These are phyloP conservation scores for Euphorbia schlechtendalii DNA, from an alignment of 441 rosid species.

Conservation along the genomic window DNA sequence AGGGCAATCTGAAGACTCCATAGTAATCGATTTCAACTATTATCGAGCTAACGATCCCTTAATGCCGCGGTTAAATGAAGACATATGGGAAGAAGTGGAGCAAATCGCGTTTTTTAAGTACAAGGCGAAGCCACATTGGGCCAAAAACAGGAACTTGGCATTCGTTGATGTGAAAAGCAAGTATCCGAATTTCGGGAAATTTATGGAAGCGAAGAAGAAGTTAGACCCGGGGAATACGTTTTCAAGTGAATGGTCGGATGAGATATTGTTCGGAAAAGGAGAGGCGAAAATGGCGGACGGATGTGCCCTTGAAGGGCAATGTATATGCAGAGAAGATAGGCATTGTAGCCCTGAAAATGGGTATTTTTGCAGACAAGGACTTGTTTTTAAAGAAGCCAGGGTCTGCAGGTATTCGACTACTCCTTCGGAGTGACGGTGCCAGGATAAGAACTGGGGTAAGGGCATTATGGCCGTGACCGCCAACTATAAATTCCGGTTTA, in stretches of 20 bases:
- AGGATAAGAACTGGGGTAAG: no score
- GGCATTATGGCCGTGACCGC: no score
- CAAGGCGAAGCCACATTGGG: conserved; percentile 83
- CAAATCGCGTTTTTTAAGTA: conserved; percentile 73
- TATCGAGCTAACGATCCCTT: conserved; percentile 51
- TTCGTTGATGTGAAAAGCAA: conserved; percentile 45
- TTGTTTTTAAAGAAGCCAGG: conserved; percentile 60
- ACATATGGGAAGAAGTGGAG: conserved; percentile 82
- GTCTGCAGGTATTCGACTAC: conserved; percentile 48
- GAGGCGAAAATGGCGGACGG: conserved; percentile 42
- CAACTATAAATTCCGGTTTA: no score
- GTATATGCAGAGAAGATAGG: conserved; percentile 68
- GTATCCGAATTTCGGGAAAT: conserved; percentile 39
- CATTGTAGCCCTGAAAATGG: conserved; percentile 64
- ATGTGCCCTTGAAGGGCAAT: conserved; percentile 80
- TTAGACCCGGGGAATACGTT: conserved; percentile 58
- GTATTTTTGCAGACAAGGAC: conserved; percentile 56
- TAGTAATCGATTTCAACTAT: conserved; percentile 74
- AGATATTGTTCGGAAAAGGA: conserved; percentile 43
- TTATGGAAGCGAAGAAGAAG: conserved; percentile 47
- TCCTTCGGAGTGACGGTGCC: no score
- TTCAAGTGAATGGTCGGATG: conserved; percentile 71
- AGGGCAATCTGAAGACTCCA: conserved; percentile 74
- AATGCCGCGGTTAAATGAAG: conserved; percentile 62
- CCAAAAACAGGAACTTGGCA: conserved; percentile 65